phyloP scores from a whole-genome alignment of 768 basidiomycete genomes.

The Phlegmacium glaucopus region DNA sequence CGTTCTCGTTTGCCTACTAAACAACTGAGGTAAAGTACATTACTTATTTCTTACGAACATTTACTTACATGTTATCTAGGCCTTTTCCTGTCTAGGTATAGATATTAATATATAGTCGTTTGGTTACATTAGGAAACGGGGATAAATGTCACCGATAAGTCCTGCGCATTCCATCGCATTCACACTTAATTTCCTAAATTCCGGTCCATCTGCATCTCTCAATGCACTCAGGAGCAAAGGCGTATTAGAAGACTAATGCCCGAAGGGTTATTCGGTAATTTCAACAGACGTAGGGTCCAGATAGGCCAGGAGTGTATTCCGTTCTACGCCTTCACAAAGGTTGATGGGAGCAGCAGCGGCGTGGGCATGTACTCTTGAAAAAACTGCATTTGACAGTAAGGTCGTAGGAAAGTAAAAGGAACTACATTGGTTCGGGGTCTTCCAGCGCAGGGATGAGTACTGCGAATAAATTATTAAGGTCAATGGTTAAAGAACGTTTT shows the following conservation, averaged over 20 bases:
- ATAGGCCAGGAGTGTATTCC: conserved; percentile 68
- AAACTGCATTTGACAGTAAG: no score
- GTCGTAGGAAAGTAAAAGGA: no score
- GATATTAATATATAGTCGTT: no score
- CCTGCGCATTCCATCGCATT: conserved; percentile 94
- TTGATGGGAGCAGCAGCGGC: conserved; percentile 85
- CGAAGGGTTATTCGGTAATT: conserved; percentile 44
- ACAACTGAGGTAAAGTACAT: no score
- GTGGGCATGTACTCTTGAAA: conserved; percentile 45
- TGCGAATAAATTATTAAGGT: conserved; percentile 63
- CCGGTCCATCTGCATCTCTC: conserved; percentile 61
- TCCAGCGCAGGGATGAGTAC: conserved; percentile 71
- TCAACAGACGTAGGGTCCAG: conserved; percentile 68
- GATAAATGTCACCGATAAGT: conserved; percentile 69
- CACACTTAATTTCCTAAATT: conserved; percentile 65
- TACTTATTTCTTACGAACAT: no score
- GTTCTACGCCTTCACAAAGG: conserved; percentile 81
- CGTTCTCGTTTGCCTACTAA: no score
- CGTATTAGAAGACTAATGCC: conserved; percentile 78
- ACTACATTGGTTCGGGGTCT: conserved; percentile 55
- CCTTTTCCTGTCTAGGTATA: no score
- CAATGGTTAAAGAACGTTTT: no score
- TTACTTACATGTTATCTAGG: no score
- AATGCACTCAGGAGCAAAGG: conserved; percentile 76
- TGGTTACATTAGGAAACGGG: no score